phyloP scores from a whole-genome alignment of 2,329 filamentous ascomycete genomes.

The Metarhizium album region DNA sequence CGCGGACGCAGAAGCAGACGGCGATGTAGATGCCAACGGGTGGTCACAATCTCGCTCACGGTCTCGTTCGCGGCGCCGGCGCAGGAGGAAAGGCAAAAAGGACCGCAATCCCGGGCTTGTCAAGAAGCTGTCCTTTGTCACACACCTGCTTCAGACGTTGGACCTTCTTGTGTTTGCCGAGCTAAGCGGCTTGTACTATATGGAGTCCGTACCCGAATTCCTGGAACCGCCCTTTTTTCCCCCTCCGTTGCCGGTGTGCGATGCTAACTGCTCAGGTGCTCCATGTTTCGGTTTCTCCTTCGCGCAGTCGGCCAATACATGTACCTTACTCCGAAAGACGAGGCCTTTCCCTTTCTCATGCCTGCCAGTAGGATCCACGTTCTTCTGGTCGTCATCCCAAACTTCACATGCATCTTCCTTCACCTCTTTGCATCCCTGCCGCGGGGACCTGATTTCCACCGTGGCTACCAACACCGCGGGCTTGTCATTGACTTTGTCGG shows the following conservation, averaged over 20 bases:
- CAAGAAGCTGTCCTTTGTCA: slow-evolving; percentile 51
- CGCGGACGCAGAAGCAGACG: slow-evolving; percentile 5
- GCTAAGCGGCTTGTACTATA: slow-evolving; percentile 56
- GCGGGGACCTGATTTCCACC: slow-evolving; percentile 46
- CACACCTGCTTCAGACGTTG: slow-evolving; percentile 47
- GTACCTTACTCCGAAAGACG: slow-evolving; percentile 53
- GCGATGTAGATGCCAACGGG: slow-evolving; percentile 5
- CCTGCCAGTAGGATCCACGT: slow-evolving; percentile 47
- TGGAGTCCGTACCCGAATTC: slow-evolving; percentile 43
- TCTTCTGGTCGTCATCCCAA: slow-evolving; percentile 46
- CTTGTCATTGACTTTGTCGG: slow-evolving; percentile 59
- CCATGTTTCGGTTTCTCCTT: slow-evolving; percentile 50
- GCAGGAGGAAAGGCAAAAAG: slow-evolving; percentile 26
- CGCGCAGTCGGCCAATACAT: slow-evolving; percentile 49
- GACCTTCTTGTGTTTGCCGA: slow-evolving; percentile 55
- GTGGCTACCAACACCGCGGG: slow-evolving; percentile 57
- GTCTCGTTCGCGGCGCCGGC: slow-evolving; percentile 21
- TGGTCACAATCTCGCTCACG: slow-evolving; percentile 12
- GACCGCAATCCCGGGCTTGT: slow-evolving; percentile 31
- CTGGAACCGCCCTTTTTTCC: neutral
- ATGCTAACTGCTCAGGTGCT: slow-evolving; percentile 37
- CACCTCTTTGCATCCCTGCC: slow-evolving; percentile 47
- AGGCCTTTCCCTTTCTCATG: slow-evolving; percentile 42
- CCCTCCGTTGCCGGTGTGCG: neutral
- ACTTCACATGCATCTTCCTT: slow-evolving; percentile 48